Evolutionary conservation across 305 asterid species (phyloP).

Genomic region (Fraxinus floribunda): DNA sequence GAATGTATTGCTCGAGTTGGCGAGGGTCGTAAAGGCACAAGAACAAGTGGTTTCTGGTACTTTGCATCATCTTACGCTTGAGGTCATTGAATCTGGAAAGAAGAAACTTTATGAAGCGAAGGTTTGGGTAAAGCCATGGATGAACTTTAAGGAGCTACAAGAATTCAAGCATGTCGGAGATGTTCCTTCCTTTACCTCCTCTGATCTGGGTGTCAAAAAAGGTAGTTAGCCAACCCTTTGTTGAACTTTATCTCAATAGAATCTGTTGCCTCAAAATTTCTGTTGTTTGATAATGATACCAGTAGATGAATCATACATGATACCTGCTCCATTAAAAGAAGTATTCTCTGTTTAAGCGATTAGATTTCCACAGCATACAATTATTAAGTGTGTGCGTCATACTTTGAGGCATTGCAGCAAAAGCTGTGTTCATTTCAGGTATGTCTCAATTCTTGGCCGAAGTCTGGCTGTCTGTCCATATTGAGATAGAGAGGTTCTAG

Average conservation of each 20-base stretch:
- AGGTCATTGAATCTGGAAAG: slow-evolving; percentile 35
- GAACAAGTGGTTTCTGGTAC: slow-evolving; percentile 67
- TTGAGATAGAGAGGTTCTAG: neutral
- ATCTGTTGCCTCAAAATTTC: neutral
- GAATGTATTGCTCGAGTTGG: slow-evolving; percentile 72
- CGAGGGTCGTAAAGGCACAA: slow-evolving; percentile 65
- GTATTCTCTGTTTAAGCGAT: neutral
- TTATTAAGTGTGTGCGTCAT: neutral
- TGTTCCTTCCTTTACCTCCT: slow-evolving; percentile 55
- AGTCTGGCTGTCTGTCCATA: neutral
- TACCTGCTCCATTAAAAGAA: neutral
- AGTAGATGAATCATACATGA: neutral
- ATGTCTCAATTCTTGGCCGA: neutral
- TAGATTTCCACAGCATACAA: neutral
- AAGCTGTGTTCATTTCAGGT: neutral
- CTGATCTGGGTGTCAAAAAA: slow-evolving; percentile 73
- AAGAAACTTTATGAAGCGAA: slow-evolving; percentile 75
- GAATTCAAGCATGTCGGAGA: slow-evolving; percentile 66
- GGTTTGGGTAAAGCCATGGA: slow-evolving; percentile 90
- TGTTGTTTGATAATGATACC: neutral
- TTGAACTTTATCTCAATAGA: neutral
- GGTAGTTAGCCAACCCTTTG: slow-evolving; percentile 35
- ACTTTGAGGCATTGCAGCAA: neutral
- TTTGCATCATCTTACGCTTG: neutral
- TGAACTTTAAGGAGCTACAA: slow-evolving; percentile 72